Evolutionary conservation across 768 basidiomycete species (phyloP), one percentile per base, ranked within the genome.

Genomic region (Naganishia antarctica): DNA sequence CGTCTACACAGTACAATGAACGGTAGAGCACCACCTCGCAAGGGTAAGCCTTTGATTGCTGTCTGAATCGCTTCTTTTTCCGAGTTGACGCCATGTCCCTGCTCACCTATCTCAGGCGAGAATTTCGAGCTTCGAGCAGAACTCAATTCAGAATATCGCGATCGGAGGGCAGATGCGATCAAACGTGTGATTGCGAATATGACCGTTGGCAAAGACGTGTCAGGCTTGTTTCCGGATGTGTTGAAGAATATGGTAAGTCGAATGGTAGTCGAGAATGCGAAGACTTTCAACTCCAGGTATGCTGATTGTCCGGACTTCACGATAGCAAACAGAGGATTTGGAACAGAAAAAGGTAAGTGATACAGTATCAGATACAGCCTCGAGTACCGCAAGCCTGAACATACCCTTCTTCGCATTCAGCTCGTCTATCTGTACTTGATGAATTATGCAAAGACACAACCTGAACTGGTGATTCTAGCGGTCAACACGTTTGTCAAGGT

Each of bases 381-480:
- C n/a, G n/a, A n/a, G n/a, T n/a, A n/a, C n/a, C n/a, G n/a, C n/a
- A n/a, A n/a, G n/a, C n/a, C n/a, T n/a, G n/a, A n/a, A n/a, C n/a
- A n/a, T n/a, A n/a, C n/a, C n/a, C n/a, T n/a, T n/a, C n/a, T n/a
- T 41, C 32, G 0, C 18, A 4, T 53, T 6, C 28, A 63, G 79
- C 88, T 99, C 34, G 96, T 98, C n/a, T 98, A 96, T 73, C 84
- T 96, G 25, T 97, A 97, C 78, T 86, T 99, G 65, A 97, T 98
- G 89, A 99, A 99, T 81, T 99, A 98, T 70, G 94, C 94, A 34
- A 96, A 96, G 76, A 93, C 94, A 0, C 96, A 99, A 74, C 96
- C 96, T 0, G 96, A 99, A 75, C 89, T 98, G 66, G 93, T 97
- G 79, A 98, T 99, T 74, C 83, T 99, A 48, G 96, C 96, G 29